phyloP scores from a whole-genome alignment of 306 rosid species.

The Hippophae gyantsensis region DNA sequence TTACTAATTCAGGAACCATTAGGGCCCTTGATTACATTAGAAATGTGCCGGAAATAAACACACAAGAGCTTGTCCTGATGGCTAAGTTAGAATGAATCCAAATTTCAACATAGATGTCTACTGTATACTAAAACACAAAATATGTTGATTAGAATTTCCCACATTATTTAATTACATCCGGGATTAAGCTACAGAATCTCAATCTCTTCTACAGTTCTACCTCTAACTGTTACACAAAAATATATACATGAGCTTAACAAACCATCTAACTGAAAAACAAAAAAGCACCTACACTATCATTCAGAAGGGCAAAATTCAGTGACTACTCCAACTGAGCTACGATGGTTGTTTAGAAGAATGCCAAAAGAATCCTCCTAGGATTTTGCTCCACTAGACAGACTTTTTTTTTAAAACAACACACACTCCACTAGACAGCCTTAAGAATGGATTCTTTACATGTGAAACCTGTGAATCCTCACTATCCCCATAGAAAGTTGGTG shows the following conservation, averaged over 20 bases:
- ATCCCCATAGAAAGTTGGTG: conserved; percentile 5
- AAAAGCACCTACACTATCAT: conserved; percentile 19
- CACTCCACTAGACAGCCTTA: too few species aligned
- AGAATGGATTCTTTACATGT: conserved; percentile 1
- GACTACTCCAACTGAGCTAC: neutral
- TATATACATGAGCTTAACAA: conserved; percentile 26
- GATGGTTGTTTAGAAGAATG: conserved; percentile 13
- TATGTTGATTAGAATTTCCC: conserved; percentile 20
- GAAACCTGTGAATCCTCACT: conserved; percentile 3
- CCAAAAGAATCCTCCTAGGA: conserved; percentile 7
- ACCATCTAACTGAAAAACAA: conserved; percentile 24
- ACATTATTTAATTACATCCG: conserved; percentile 30
- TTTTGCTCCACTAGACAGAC: conserved; percentile 12
- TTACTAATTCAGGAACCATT: neutral
- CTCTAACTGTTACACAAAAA: conserved; percentile 23
- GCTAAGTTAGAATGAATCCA: neutral
- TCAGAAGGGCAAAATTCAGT: neutral
- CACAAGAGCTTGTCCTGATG: neutral
- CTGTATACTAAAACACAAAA: neutral
- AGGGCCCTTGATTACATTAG: neutral
- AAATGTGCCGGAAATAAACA: too few species aligned
- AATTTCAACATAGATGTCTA: neutral
- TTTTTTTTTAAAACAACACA: neutral
- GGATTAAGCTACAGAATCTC: conserved; percentile 30
- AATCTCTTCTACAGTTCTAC: conserved; percentile 15